phyloP scores from a whole-genome alignment of 768 basidiomycete genomes.

The Albatrellus ellisii region DNA sequence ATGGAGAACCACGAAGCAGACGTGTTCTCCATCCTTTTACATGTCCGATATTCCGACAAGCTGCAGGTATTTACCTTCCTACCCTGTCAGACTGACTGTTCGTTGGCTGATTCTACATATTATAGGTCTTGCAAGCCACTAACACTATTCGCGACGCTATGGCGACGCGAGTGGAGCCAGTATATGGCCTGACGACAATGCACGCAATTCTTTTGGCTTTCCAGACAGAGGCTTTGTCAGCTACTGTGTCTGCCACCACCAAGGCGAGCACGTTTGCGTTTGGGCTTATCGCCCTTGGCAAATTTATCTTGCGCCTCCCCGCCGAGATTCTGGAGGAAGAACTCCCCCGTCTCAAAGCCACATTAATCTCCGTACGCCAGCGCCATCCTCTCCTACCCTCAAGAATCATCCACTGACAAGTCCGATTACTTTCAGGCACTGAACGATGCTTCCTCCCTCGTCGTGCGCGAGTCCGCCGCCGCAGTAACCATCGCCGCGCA shows the following conservation, averaged over 20 bases:
- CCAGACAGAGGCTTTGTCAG: constrained; percentile 34
- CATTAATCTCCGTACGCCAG: constrained; percentile 49
- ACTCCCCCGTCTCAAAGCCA: constrained; percentile 59
- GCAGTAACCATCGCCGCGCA: constrained; percentile 77
- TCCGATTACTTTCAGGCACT: constrained; percentile 35
- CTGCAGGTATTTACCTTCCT: constrained; percentile 38
- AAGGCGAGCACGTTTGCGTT: constrained; percentile 67
- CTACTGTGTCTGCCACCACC: constrained; percentile 30
- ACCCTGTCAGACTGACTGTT: background rate
- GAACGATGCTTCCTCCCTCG: constrained; percentile 58
- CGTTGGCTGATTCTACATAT: constrained; percentile 1
- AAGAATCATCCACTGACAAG: background rate
- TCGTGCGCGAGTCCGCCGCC: constrained; percentile 75
- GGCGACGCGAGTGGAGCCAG: constrained; percentile 60
- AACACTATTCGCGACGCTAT: constrained; percentile 69
- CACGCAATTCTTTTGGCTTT: constrained; percentile 62
- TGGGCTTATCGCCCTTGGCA: constrained; percentile 72
- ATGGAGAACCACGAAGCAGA: constrained; percentile 75
- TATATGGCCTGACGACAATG: constrained; percentile 76
- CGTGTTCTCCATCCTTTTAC: constrained; percentile 57
- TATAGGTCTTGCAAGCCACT: constrained; percentile 71
- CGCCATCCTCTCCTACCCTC: background rate
- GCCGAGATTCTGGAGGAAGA: constrained; percentile 82
- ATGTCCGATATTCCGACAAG: constrained; percentile 60
- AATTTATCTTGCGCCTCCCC: constrained; percentile 70